Evolutionary conservation across 2,329 filamentous ascomycete genomes (phyloP).

Genomic region (Arthrobotrys entomopaga): DNA sequence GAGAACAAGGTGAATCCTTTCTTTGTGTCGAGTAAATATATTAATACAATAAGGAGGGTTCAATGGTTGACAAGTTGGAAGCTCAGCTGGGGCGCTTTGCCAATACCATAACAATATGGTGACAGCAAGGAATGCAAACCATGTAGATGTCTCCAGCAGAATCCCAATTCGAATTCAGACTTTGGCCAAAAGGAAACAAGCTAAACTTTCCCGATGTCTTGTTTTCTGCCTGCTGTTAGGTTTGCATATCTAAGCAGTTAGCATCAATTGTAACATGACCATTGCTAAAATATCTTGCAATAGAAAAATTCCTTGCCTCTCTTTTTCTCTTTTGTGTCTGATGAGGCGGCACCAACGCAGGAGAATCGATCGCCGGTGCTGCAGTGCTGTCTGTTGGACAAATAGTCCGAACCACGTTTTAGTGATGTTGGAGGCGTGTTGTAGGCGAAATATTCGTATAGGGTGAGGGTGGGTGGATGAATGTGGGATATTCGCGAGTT

Average conservation of each 20-base stretch:
- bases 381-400: slow-evolving; percentile 45
- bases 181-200: slow-evolving; percentile 19
- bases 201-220: slow-evolving; percentile 22
- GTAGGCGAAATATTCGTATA: slow-evolving; percentile 32
- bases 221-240: slow-evolving; percentile 14
- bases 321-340: slow-evolving; percentile 11
- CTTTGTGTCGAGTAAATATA: slow-evolving; percentile 1
- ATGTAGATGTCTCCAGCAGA: slow-evolving; percentile 38
- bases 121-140: slow-evolving; percentile 40
- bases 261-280: slow-evolving; percentile 12
- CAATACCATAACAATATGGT: slow-evolving; percentile 34
- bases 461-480: slow-evolving; percentile 12
- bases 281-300: neutral
- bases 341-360: slow-evolving; percentile 40
- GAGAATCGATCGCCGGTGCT: slow-evolving; percentile 40
- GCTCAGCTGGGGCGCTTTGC: slow-evolving; percentile 20
- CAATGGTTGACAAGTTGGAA: slow-evolving; percentile 31
- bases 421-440: slow-evolving; percentile 42
- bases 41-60: neutral
- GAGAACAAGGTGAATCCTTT: slow-evolving; percentile 18
- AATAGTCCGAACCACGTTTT: slow-evolving; percentile 54
- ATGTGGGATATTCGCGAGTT: slow-evolving; percentile 9
- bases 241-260: slow-evolving; percentile 29
- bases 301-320: neutral
- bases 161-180: too few species aligned